A percentile compares a stretch with the other conserved stretches of the same genome.
Conservation (phyloP, 164 flowering plant species). For the Amborella trichopoda region DNA sequence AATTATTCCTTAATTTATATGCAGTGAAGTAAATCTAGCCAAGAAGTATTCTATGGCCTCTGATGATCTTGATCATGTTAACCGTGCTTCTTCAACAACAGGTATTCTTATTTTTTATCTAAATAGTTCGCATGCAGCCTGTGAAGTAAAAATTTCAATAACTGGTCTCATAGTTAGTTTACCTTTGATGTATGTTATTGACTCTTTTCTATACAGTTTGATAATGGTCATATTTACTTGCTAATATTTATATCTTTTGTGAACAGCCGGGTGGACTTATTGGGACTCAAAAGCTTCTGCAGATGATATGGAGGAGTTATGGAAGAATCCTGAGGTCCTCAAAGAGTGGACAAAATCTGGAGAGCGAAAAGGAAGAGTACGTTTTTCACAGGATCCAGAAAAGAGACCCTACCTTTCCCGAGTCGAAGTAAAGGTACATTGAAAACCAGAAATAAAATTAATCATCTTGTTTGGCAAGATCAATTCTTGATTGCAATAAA, state of each 20-base stretch:
- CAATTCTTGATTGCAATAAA: no score
- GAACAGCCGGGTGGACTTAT: constrained; percentile 18
- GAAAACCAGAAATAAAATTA: no score
- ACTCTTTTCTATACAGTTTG: no score
- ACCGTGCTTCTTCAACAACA: constrained; percentile 16
- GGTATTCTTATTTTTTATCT: constrained; percentile 22
- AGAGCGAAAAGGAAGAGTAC: constrained; percentile 61
- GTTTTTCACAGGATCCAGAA: constrained; percentile 53
- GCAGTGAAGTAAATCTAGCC: constrained; percentile 23
- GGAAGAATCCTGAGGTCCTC: constrained; percentile 48
- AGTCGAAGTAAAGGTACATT: constrained; percentile 54
- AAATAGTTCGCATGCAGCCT: no score
- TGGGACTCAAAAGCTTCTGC: constrained; percentile 74
- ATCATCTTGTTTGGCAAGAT: no score
- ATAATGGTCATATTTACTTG: no score
- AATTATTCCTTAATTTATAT: constrained; percentile 7
- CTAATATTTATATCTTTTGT: no score
- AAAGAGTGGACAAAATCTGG: constrained; percentile 78
- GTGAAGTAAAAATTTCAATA: no score
- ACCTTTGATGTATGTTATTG: no score
- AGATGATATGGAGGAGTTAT: constrained; percentile 83
- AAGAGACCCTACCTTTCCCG: constrained; percentile 71
- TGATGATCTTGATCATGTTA: constrained; percentile 12
- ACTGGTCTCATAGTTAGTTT: no score
- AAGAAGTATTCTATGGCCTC: constrained; percentile 17